Evolutionary conservation across 2,329 filamentous ascomycete genomes (phyloP), one percentile per base, ranked within the genome.

Genomic region (Lasiodiplodia sp.): DNA sequence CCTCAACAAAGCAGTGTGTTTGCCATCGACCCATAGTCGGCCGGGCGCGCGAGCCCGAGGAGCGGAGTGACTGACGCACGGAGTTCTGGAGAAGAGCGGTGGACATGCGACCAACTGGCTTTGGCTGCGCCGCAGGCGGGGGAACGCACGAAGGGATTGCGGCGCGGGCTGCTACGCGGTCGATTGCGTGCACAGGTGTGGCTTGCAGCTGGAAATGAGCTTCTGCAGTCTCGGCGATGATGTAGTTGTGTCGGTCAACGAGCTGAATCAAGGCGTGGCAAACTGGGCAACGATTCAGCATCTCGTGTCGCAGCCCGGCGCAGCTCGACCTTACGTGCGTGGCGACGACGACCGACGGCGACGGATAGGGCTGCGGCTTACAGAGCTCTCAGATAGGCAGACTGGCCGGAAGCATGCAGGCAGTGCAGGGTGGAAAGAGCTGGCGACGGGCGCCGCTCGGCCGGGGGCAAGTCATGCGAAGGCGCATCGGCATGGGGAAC

Each of bases 181-280:
- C 40, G 57, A 62, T 62, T 62, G 40, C 40, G 38, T 62, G 57
- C 47, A n/a, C 57, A 25, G 57, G 34, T 23, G 57, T 62, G 57
- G 57, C 57, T 62, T 62, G 57, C 57, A 62, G 57, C 57, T 62
- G 23, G 57, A 49, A 62, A 62, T 62, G 57, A 49, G 10, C 10
- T 40, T 12, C 16, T 62, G 23, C 57, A 62, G 40, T 25, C 57
- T 62, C 23, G n/a, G 40, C 25, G 57, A 62, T 62, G 57, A 62
- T 47, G 21, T 60, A 60, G 56, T 47, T 44, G 56, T 31, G 14
- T 60, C 21, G 57, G 57, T 28, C 10, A 40, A 16, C 23, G 38
- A 12, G 58, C 58, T 63, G 40, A 40, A 34, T 63, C 49, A 14
- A 10, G 58, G 58, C 55, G 55, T 34, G 40, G 58, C 40, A 44